Evolutionary conservation across 306 rosid genomes (phyloP).

Genomic region (Rubus parviflorus): DNA sequence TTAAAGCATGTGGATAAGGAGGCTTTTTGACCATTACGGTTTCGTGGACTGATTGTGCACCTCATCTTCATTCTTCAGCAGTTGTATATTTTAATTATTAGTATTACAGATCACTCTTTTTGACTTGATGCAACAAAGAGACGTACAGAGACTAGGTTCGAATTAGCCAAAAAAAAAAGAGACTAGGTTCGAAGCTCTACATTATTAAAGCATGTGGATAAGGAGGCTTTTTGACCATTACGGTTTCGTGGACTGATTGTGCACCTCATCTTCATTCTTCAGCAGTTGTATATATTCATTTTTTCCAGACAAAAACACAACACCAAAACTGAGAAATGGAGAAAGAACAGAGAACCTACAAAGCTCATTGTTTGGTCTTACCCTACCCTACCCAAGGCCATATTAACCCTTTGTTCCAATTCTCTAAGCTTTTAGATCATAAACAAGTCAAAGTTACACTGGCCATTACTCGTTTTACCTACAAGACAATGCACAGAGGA

Average conservation of each 20-base stretch:
- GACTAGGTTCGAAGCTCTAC: neutral
- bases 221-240: neutral
- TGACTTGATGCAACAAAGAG: neutral
- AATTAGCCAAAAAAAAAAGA: too few relatives aligned
- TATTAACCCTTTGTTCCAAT: constrained; percentile 41
- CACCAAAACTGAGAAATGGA: constrained; percentile 17
- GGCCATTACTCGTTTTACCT: constrained; percentile 21
- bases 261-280: neutral
- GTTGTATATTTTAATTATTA: too few relatives aligned
- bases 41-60: too few relatives aligned
- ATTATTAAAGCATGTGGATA: too few relatives aligned
- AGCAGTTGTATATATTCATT: neutral
- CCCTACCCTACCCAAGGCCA: constrained; percentile 45
- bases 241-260: neutral
- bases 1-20: too few relatives aligned
- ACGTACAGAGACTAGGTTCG: neutral
- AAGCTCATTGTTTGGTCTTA: constrained; percentile 33
- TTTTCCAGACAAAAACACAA: neutral
- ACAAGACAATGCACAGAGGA: neutral
- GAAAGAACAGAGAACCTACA: constrained; percentile 6
- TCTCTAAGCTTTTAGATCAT: constrained; percentile 38
- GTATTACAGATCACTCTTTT: too few relatives aligned
- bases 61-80: too few relatives aligned
- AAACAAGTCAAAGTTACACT: constrained; percentile 38
- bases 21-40: too few relatives aligned